Percentiles rank a stretch among this genome's conserved stretches.
Conservation (phyloP, 345 rosid genomes). For the Dipteronia sinensis region DNA sequence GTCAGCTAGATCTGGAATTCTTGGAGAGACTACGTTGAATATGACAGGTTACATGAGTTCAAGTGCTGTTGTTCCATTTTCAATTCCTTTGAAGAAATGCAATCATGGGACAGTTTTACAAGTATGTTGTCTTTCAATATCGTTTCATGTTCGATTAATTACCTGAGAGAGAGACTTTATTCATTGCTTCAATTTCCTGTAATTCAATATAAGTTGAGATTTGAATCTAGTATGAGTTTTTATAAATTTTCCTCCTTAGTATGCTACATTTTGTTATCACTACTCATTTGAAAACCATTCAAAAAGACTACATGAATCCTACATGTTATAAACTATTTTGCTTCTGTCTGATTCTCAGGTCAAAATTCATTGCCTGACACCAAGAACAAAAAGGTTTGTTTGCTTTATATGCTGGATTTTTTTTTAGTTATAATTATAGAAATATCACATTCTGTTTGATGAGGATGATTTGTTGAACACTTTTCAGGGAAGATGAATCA, state of each 20-base stretch:
- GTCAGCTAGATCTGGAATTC: constrained; percentile 52
- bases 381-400: constrained; percentile 46
- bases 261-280: neutral
- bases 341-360: constrained; percentile 37
- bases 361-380: constrained; percentile 52
- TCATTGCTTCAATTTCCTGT: neutral
- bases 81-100: constrained; percentile 57
- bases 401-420: neutral
- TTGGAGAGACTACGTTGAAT: constrained; percentile 55
- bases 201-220: neutral
- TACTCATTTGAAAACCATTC: neutral
- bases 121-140: constrained; percentile 30
- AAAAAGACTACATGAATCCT: neutral
- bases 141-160: neutral
- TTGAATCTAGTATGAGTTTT: neutral
- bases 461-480: neutral
- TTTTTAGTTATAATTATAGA: neutral
- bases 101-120: constrained; percentile 52
- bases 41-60: constrained; percentile 47
- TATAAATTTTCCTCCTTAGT: neutral
- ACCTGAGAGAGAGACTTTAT: neutral
- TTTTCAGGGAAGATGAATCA: constrained; percentile 41
- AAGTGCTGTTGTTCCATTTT: constrained; percentile 33
- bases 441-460: neutral
- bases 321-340: neutral